Conservation (phyloP, 78 protist species). For the Dictyostelium citrinum region DNA sequence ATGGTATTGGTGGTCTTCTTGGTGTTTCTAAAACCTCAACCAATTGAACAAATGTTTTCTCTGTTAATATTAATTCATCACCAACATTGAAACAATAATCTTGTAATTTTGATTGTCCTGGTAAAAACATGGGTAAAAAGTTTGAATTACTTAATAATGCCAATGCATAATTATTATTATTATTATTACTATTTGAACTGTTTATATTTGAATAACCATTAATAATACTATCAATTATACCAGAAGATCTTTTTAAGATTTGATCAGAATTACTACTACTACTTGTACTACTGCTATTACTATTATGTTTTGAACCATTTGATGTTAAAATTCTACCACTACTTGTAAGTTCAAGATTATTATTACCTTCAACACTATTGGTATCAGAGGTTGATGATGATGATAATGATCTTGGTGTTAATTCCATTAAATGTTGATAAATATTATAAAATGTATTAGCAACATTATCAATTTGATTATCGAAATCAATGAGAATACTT, state of each 20-base stretch:
- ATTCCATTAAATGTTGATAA: neutral
- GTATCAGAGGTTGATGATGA: neutral
- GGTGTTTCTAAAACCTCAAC: neutral
- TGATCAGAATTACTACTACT: neutral
- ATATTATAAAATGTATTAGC: neutral
- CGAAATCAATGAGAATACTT: constrained; percentile 10
- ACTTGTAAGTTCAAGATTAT: neutral
- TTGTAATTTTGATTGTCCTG: neutral
- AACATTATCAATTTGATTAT: neutral
- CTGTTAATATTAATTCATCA: constrained; percentile 24
- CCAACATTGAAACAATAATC: constrained; percentile 42
- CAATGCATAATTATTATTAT: neutral
- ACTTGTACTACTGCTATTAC: neutral
- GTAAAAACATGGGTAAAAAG: constrained; percentile 6
- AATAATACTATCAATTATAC: neutral
- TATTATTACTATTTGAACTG: neutral
- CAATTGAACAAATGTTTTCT: neutral
- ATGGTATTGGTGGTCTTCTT: neutral
- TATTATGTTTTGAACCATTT: neutral
- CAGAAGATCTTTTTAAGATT: neutral
- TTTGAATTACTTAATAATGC: constrained; percentile 3
- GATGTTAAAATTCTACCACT: neutral
- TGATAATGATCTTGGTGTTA: neutral
- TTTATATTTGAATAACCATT: too few relatives aligned
- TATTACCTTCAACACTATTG: neutral